Percentiles rank a stretch among this genome's conserved stretches.
phyloP scores from a whole-genome alignment of 2,329 filamentous ascomycete genomes.

The Diatrype stigma region DNA sequence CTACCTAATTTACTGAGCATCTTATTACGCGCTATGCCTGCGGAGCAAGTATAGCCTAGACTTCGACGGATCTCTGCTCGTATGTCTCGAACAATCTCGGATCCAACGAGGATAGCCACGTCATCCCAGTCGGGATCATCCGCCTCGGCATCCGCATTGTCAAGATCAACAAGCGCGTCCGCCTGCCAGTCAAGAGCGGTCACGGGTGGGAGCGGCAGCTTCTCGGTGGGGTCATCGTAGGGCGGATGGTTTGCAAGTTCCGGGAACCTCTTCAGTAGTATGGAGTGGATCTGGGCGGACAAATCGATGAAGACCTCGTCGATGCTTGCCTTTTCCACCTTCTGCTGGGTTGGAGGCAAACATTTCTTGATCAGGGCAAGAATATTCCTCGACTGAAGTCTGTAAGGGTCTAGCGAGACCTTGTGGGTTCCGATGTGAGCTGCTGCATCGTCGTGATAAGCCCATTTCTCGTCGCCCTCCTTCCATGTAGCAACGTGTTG shows the following conservation, averaged over 20 bases:
- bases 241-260: constrained; percentile 65
- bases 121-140: constrained; percentile 96
- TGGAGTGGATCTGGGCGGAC: constrained; percentile 74
- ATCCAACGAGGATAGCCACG: constrained; percentile 78
- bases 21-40: constrained; percentile 85
- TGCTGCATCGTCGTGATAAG: constrained; percentile 77
- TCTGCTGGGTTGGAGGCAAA: constrained; percentile 62
- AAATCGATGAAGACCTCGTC: constrained; percentile 96
- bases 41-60: constrained; percentile 87
- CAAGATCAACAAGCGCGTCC: constrained; percentile 77
- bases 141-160: constrained; percentile 66
- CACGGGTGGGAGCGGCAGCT: constrained; percentile 63
- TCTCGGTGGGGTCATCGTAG: constrained; percentile 68
- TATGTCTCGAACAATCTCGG: constrained; percentile 79
- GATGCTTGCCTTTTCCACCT: constrained; percentile 88
- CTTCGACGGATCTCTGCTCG: constrained; percentile 63
- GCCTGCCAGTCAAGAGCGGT: constrained; percentile 78
- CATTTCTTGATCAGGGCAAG: constrained; percentile 71
- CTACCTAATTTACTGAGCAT: constrained; percentile 93
- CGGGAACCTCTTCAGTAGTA: constrained; percentile 72
- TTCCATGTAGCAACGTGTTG: constrained; percentile 96
- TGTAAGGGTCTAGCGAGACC: constrained; percentile 89
- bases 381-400: constrained; percentile 79
- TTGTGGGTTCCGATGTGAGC: constrained; percentile 83
- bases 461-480: constrained; percentile 88